Evolutionary conservation across 257 asterid genomes (phyloP).

Genomic region (Rauvolfia tetraphylla): DNA sequence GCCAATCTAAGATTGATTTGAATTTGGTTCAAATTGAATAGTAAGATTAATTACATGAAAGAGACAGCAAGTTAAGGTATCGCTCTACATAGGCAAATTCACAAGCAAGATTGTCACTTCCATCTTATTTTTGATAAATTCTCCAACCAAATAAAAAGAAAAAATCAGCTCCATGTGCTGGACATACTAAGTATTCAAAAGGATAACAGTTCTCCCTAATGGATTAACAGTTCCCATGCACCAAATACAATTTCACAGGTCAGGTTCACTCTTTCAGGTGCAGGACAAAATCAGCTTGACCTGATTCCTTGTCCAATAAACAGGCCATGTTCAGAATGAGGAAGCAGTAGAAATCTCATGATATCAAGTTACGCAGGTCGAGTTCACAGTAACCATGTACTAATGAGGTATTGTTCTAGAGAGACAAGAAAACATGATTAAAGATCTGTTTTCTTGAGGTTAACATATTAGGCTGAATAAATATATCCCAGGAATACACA

Average conservation of each 20-base stretch:
- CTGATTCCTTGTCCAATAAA: not conserved
- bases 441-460: not conserved
- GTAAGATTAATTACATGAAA: too few species aligned
- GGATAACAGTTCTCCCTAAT: not conserved
- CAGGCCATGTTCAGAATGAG: not conserved
- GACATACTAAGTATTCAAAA: not conserved
- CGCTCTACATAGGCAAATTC: not conserved
- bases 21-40: not conserved
- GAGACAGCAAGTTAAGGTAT: not conserved
- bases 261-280: not conserved
- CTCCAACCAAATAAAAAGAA: not conserved
- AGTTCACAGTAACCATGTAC: not conserved
- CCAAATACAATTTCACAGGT: not conserved
- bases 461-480: not conserved
- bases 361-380: not conserved
- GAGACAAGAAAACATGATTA: not conserved
- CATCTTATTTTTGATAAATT: not conserved
- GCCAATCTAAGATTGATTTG: not conserved
- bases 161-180: not conserved
- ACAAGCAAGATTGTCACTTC: not conserved
- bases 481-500: not conserved
- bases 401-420: not conserved
- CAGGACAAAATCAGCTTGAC: not conserved
- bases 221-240: not conserved
- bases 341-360: not conserved